Conservation (phyloP, 164 flowering plant genomes). For the Berberis vulgaris region DNA sequence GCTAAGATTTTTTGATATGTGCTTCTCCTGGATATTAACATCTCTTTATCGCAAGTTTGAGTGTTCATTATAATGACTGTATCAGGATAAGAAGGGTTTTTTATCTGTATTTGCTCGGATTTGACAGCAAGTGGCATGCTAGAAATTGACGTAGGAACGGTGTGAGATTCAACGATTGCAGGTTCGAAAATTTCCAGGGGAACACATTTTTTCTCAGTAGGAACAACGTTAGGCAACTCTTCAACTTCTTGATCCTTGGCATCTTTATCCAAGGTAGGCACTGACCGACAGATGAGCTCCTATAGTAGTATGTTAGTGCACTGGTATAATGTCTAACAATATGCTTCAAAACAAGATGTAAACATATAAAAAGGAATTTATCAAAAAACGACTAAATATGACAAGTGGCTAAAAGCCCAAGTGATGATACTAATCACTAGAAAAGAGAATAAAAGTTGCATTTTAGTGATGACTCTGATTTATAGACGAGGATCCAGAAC, state of each 20-base stretch:
- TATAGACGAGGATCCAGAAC: too few relatives aligned
- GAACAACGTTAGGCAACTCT: constrained; percentile 30
- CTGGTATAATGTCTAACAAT: too few relatives aligned
- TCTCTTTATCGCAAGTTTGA: constrained; percentile 53
- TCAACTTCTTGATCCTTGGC: constrained; percentile 23
- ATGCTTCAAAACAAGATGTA: too few relatives aligned
- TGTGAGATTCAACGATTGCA: constrained; percentile 16
- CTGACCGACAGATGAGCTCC: constrained; percentile 26
- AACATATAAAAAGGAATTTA: too few relatives aligned
- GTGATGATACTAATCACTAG: too few relatives aligned
- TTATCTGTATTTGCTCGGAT: constrained; percentile 15
- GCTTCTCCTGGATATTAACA: constrained; percentile 81
- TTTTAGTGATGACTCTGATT: too few relatives aligned
- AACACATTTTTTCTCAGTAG: constrained; percentile 22
- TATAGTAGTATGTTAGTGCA: constrained; percentile 8
- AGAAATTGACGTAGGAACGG: constrained; percentile 21
- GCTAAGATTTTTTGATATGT: constrained; percentile 79
- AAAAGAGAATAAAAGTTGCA: too few relatives aligned
- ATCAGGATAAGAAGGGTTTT: constrained; percentile 27
- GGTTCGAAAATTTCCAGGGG: constrained; percentile 12
- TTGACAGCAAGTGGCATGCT: constrained; percentile 9
- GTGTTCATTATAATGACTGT: constrained; percentile 66
- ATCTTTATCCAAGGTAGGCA: constrained; percentile 12
- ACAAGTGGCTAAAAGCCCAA: too few relatives aligned
- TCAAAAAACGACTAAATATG: too few relatives aligned